Percentiles rank a stretch among this genome's conserved stretches.
phyloP scores from a whole-genome alignment of 441 rosid genomes.

The Populus hybrid region DNA sequence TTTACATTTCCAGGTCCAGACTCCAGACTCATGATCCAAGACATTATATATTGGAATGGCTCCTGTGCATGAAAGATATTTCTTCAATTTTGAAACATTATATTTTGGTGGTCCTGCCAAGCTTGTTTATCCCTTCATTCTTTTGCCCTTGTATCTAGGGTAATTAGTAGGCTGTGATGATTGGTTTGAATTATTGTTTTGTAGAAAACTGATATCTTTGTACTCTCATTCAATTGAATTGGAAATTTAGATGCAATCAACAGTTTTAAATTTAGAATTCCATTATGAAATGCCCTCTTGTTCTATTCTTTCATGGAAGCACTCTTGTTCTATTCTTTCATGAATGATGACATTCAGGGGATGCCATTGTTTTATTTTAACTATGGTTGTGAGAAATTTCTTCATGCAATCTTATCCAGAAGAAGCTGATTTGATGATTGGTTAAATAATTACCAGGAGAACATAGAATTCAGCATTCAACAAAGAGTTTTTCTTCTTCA shows the following conservation, averaged over 20 bases:
- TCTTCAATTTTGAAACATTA: neutral
- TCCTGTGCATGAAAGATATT: neutral
- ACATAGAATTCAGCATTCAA: too few species aligned
- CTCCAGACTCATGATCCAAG: conserved; percentile 1
- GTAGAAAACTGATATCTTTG: neutral
- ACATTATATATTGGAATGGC: neutral
- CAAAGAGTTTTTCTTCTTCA: too few species aligned
- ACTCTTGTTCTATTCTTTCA: too few species aligned
- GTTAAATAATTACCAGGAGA: too few species aligned
- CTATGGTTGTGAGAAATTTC: neutral
- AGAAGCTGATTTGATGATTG: too few species aligned
- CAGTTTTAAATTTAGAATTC: neutral
- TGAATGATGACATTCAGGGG: neutral
- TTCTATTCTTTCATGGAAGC: too few species aligned
- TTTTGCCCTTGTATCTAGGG: neutral
- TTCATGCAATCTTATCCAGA: too few species aligned
- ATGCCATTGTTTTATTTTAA: neutral
- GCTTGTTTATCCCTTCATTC: neutral
- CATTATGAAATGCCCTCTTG: neutral
- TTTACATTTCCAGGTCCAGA: conserved; percentile 21
- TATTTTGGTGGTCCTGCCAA: conserved; percentile 7
- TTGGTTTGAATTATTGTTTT: neutral
- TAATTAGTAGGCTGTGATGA: neutral
- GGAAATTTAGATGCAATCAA: neutral
- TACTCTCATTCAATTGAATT: neutral